These are phyloP conservation scores for Dichotomocladium elegans DNA, from an alignment of 371 early-diverging fungal species.

Conservation along the genomic window DNA sequence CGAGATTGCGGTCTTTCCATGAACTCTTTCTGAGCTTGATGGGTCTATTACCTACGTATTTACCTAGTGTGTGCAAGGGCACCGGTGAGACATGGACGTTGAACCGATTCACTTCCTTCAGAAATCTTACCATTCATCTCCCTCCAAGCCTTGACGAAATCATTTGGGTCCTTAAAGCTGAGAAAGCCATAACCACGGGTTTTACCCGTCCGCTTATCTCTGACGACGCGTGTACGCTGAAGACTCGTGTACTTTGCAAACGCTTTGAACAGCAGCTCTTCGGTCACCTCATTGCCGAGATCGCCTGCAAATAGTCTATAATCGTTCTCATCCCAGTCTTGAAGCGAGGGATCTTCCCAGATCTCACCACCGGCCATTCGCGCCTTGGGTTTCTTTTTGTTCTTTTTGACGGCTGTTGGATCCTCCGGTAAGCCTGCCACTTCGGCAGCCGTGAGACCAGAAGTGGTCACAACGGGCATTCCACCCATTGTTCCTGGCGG, in stretches of 20 bases:
- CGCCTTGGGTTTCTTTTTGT: conserved; percentile 42
- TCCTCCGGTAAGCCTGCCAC: background rate
- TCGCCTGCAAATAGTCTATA: conserved; percentile 87
- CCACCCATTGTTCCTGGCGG: no score
- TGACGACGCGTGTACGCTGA: conserved; percentile 71
- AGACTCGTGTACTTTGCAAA: conserved; percentile 81
- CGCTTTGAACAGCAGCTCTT: conserved; percentile 70
- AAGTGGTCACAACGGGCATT: no score
- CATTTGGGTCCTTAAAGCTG: conserved; percentile 79
- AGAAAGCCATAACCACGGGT: conserved; percentile 82
- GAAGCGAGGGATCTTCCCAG: conserved; percentile 91
- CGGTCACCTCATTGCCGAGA: conserved; percentile 85
- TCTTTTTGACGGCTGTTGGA: conserved; percentile 1
- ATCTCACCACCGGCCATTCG: conserved; percentile 89
- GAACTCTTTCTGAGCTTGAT: conserved; percentile 91
- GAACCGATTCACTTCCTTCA: background rate
- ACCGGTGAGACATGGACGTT: background rate
- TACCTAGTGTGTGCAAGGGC: no score
- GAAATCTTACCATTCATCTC: conserved; percentile 81
- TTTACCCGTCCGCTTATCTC: conserved; percentile 77
- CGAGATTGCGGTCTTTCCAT: conserved; percentile 91
- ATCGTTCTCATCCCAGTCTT: conserved; percentile 89
- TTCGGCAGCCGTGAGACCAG: no score
- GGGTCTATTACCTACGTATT: conserved; percentile 94
- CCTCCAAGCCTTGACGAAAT: conserved; percentile 79